Percentiles rank a stretch among this genome's conserved stretches.
phyloP scores from a whole-genome alignment of 129 eudicot species.

The Oenanthe sinensis region DNA sequence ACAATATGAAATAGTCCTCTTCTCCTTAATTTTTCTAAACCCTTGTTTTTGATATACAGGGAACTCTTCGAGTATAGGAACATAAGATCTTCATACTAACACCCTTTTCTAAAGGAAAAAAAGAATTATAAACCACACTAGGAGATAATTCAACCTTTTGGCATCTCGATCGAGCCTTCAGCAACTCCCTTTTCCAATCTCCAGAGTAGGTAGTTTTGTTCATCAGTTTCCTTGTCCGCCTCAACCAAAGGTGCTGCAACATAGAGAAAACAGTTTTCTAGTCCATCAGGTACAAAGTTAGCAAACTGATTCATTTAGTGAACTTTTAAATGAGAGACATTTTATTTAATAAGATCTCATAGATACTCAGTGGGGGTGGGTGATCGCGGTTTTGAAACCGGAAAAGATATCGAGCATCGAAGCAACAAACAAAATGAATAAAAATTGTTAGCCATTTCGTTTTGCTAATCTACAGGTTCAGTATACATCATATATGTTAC shows the following conservation, averaged over 20 bases:
- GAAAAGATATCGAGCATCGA: too few species aligned
- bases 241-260: conserved; percentile 85
- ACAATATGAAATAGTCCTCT: background rate
- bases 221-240: conserved; percentile 65
- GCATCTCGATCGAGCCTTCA: conserved; percentile 86
- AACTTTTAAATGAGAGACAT: background rate
- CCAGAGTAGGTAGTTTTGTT: conserved; percentile 70
- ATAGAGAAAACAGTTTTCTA: conserved; percentile 2
- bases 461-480: too few species aligned
- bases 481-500: background rate
- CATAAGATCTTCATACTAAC: background rate
- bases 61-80: background rate
- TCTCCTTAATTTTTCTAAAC: background rate
- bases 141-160: conserved; percentile 54
- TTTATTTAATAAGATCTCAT: background rate
- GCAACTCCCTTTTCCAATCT: conserved; percentile 93
- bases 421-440: too few species aligned
- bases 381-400: background rate
- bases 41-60: background rate
- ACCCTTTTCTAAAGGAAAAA: background rate
- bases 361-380: background rate
- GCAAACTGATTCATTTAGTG: background rate
- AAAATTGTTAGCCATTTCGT: background rate
- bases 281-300: background rate
- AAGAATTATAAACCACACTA: background rate